These are phyloP conservation scores for Polytrichum formosum DNA, from an alignment of 225 moss, liverwort and hornwort genomes.

Conservation along the genomic window DNA sequence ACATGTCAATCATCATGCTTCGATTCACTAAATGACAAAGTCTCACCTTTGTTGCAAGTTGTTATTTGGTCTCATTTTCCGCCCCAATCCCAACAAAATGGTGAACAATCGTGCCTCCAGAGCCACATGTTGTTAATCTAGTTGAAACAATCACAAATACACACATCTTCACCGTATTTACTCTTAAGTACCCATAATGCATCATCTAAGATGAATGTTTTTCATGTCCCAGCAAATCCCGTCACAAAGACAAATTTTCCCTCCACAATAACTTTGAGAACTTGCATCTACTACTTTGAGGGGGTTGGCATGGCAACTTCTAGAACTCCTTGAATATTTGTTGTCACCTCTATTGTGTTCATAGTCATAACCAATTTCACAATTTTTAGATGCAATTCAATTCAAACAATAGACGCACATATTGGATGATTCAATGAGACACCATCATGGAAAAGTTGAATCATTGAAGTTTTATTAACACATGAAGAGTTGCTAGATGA, in stretches of 20 bases:
- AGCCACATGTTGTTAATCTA: constrained; percentile 79
- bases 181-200: constrained; percentile 55
- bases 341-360: neutral
- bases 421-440: no score
- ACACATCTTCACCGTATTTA: constrained; percentile 48
- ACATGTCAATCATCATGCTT: no score
- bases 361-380: neutral
- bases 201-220: constrained; percentile 72
- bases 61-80: constrained; percentile 52
- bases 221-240: constrained; percentile 86
- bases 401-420: neutral
- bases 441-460: neutral
- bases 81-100: constrained; percentile 76
- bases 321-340: constrained; percentile 17
- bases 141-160: constrained; percentile 93
- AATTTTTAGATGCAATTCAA: neutral
- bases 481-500: neutral
- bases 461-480: neutral
- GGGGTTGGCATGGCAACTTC: constrained; percentile 21
- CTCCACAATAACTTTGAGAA: constrained; percentile 62
- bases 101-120: constrained; percentile 83
- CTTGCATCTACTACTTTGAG: constrained; percentile 64
- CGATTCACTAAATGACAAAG: neutral
- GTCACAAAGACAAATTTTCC: constrained; percentile 77
- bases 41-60: constrained; percentile 55